A percentile compares a stretch with the other conserved stretches of the same genome.
These are phyloP conservation scores for Salvia miltiorrhiza DNA, from an alignment of 257 asterid species.

Conservation along the genomic window DNA sequence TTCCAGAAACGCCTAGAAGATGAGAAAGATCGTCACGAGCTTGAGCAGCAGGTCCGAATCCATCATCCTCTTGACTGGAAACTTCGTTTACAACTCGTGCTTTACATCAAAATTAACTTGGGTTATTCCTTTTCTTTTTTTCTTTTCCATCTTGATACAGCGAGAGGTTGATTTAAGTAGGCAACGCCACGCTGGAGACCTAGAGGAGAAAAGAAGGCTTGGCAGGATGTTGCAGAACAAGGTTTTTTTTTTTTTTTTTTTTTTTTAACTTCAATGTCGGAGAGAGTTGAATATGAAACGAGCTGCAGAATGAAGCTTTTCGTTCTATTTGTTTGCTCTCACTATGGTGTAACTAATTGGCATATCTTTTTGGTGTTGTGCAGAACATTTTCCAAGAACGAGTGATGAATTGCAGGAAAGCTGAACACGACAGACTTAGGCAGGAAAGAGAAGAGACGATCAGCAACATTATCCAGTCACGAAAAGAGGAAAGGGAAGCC, in stretches of 20 bases:
- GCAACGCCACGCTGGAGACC: conserved; percentile 16
- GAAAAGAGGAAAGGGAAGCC: conserved; percentile 64
- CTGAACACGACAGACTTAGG: conserved; percentile 16
- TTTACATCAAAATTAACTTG: neutral
- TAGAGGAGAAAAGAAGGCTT: conserved; percentile 11
- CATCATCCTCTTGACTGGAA: neutral
- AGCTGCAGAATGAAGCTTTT: neutral
- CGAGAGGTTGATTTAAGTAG: conserved; percentile 19
- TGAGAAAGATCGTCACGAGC: conserved; percentile 64
- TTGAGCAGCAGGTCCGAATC: conserved; percentile 62
- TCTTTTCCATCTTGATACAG: conserved; percentile 5
- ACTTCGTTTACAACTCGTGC: neutral
- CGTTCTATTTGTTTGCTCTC: too few species aligned
- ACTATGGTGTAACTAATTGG: neutral
- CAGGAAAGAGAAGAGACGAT: conserved; percentile 22
- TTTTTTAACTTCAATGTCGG: too few species aligned
- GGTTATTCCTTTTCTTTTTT: too few species aligned
- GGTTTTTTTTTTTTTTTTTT: too few species aligned
- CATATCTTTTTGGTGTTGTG: neutral
- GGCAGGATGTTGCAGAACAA: conserved; percentile 12
- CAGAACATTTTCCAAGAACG: conserved; percentile 18
- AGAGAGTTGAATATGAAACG: neutral
- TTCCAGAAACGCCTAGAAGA: conserved; percentile 57
- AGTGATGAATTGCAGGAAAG: conserved; percentile 12
- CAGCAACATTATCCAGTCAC: conserved; percentile 44